Conservation (phyloP, 164 flowering plant genomes). For the Amborella trichopoda region DNA sequence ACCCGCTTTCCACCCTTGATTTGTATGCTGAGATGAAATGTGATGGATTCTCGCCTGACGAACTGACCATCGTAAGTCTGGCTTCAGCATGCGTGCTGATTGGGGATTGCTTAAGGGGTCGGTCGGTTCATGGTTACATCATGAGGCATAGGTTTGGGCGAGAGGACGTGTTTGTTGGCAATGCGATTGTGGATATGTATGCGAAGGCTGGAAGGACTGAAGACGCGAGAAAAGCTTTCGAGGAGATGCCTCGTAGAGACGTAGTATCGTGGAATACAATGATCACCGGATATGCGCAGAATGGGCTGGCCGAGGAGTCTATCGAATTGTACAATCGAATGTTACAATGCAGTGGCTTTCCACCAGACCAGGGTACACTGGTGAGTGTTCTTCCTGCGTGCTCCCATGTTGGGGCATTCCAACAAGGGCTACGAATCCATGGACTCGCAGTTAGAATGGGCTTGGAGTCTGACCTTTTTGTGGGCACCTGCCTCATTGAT, state of each 20-base stretch:
- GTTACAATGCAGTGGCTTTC: slow-evolving; percentile 20
- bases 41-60: slow-evolving; percentile 33
- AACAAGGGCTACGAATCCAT: slow-evolving; percentile 44
- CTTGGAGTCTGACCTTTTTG: slow-evolving; percentile 35
- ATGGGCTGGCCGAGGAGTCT: slow-evolving; percentile 60
- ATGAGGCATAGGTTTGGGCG: slow-evolving; percentile 32
- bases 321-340: slow-evolving; percentile 28
- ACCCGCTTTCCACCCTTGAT: slow-evolving; percentile 25
- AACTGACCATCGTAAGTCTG: slow-evolving; percentile 50
- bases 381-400: slow-evolving; percentile 55
- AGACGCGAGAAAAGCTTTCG: slow-evolving; percentile 33
- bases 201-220: slow-evolving; percentile 42
- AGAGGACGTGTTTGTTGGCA: slow-evolving; percentile 30
- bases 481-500: slow-evolving; percentile 33
- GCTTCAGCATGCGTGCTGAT: slow-evolving; percentile 42
- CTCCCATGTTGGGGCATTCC: slow-evolving; percentile 52
- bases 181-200: slow-evolving; percentile 69
- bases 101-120: slow-evolving; percentile 21
- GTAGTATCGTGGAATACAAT: slow-evolving; percentile 61
- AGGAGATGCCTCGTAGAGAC: slow-evolving; percentile 34
- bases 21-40: slow-evolving; percentile 35
- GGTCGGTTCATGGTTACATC: slow-evolving; percentile 34
- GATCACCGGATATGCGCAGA: slow-evolving; percentile 57
- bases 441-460: slow-evolving; percentile 7
- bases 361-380: slow-evolving; percentile 49